Conservation (phyloP, 768 basidiomycete species). For the Albatrellus ellisii region DNA sequence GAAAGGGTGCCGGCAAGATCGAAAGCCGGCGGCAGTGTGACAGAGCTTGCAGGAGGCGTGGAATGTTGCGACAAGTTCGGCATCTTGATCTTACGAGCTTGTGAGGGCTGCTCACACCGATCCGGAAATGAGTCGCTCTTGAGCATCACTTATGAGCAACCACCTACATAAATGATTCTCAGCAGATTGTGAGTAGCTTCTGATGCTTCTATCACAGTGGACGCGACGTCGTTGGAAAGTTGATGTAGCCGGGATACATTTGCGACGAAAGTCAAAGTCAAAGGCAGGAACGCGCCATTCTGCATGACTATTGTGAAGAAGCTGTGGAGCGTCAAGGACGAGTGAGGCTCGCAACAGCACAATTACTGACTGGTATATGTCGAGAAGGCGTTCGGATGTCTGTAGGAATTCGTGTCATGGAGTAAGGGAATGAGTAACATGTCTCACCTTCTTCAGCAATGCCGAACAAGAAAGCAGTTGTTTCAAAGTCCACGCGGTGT, state of each 20-base stretch:
- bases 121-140: too few species aligned
- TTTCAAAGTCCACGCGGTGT: conserved; percentile 22
- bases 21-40: not conserved
- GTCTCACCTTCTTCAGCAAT: conserved; percentile 36
- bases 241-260: conserved; percentile 41
- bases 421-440: not conserved
- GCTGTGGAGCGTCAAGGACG: conserved; percentile 22
- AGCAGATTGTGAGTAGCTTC: conserved; percentile 3
- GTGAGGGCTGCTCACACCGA: too few species aligned
- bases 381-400: conserved; percentile 32
- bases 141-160: not conserved
- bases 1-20: not conserved
- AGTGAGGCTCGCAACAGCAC: not conserved
- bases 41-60: not conserved
- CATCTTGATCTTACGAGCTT: too few species aligned
- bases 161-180: conserved; percentile 5
- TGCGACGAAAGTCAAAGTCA: conserved; percentile 48
- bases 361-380: conserved; percentile 36
- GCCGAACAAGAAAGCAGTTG: conserved; percentile 23
- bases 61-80: too few species aligned
- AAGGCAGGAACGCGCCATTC: conserved; percentile 58
- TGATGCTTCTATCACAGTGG: conserved; percentile 1
- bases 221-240: conserved; percentile 1
- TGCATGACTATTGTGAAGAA: conserved; percentile 53
- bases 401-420: conserved; percentile 15